A percentile compares a stretch with the other conserved stretches of the same genome.
These are phyloP conservation scores for Schizophyllum amplum DNA, from an alignment of 1,284 basidiomycete species.

Conservation along the genomic window DNA sequence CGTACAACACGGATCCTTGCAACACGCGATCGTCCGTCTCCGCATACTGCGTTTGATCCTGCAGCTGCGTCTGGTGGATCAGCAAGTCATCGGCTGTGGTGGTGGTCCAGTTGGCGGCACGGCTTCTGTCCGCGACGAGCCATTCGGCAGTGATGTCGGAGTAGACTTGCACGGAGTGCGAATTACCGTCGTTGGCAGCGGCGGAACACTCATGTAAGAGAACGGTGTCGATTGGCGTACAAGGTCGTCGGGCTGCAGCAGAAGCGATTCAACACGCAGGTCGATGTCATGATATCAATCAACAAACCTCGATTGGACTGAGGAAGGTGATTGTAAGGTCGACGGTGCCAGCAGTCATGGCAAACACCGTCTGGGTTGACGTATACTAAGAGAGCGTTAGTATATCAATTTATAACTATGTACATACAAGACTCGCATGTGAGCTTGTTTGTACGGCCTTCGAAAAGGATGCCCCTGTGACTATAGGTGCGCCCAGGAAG, in stretches of 20 bases:
- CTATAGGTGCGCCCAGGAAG: constrained; percentile 44
- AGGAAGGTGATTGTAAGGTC: constrained; percentile 54
- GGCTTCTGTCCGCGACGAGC: constrained; percentile 50
- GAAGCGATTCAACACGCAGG: not conserved
- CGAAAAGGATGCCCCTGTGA: constrained; percentile 31
- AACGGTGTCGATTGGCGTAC: constrained; percentile 55
- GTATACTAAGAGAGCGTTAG: constrained; percentile 1
- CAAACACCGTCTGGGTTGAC: constrained; percentile 46
- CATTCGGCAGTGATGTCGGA: constrained; percentile 64
- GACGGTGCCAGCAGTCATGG: constrained; percentile 54
- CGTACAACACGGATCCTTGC: constrained; percentile 41
- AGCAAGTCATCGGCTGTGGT: constrained; percentile 30
- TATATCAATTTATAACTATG: not conserved
- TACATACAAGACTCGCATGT: constrained; percentile 24
- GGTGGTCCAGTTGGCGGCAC: constrained; percentile 47
- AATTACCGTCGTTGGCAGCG: constrained; percentile 42
- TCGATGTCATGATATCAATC: not conserved
- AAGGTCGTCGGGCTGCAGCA: constrained; percentile 38
- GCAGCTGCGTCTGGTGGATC: constrained; percentile 51
- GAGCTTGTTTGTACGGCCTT: constrained; percentile 52
- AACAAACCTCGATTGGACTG: constrained; percentile 50
- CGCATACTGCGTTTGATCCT: constrained; percentile 34
- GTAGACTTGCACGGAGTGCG: constrained; percentile 55
- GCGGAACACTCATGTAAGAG: constrained; percentile 50
- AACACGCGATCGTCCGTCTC: constrained; percentile 40